These are phyloP conservation scores for Venturia carpophila DNA, from an alignment of 2,329 filamentous ascomycete species.

Conservation along the genomic window DNA sequence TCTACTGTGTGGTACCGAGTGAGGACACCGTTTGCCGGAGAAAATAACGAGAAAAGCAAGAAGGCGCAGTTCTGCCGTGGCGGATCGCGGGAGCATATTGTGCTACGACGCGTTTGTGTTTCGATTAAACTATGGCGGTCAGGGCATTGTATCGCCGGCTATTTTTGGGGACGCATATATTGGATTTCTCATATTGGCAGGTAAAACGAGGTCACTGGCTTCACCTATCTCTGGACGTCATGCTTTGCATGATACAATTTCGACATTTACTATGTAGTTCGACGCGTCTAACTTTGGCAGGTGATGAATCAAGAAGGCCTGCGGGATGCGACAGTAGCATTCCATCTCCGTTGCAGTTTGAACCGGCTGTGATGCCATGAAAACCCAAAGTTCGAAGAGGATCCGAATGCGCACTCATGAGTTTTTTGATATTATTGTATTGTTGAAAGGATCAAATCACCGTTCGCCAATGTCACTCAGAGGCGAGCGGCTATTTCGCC, in stretches of 20 bases:
- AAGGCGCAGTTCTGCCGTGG: neutral
- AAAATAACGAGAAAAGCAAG: neutral
- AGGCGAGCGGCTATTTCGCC: neutral
- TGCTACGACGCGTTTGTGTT: neutral
- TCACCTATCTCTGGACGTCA: neutral
- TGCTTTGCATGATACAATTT: neutral
- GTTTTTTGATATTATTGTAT: neutral
- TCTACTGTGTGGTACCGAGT: no score
- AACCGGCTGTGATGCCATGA: neutral
- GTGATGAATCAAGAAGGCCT: no score
- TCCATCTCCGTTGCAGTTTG: neutral
- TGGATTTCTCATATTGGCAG: neutral
- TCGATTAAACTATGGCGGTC: neutral
- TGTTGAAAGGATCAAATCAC: neutral
- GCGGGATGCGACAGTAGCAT: neutral
- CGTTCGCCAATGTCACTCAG: neutral
- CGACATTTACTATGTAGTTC: neutral
- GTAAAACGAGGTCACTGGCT: neutral
- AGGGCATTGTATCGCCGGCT: neutral
- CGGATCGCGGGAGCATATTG: neutral
- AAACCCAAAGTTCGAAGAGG: neutral
- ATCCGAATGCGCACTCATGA: neutral
- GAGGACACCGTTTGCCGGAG: neutral
- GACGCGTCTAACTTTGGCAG: neutral
- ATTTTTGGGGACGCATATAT: constrained; percentile 4